These are phyloP conservation scores for Naganishia kalamii DNA, from an alignment of 768 basidiomycete genomes.

Conservation along the genomic window DNA sequence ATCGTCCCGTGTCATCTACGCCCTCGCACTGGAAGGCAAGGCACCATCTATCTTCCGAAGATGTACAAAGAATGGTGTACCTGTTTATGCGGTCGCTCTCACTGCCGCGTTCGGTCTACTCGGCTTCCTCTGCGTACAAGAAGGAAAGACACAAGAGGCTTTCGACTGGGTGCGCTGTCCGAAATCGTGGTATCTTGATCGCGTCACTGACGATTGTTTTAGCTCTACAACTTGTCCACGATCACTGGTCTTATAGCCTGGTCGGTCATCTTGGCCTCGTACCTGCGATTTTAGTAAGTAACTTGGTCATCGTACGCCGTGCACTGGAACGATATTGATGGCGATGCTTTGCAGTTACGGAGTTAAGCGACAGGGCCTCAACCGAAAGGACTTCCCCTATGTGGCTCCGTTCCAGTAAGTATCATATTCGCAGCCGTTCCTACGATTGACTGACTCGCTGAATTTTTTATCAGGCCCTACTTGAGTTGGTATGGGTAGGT, in stretches of 20 bases:
- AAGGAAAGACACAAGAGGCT: constrained; percentile 16
- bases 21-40: constrained; percentile 52
- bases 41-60: constrained; percentile 47
- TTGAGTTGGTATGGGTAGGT: constrained; percentile 18
- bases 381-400: constrained; percentile 44
- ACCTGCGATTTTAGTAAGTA: constrained; percentile 20
- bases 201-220: constrained; percentile 19
- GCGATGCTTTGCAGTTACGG: constrained; percentile 29
- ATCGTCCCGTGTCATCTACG: constrained; percentile 53
- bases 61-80: constrained; percentile 44
- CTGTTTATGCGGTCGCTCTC: constrained; percentile 27
- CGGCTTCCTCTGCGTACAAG: constrained; percentile 22
- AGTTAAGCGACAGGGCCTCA: constrained; percentile 43
- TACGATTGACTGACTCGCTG: constrained; percentile 27
- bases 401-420: constrained; percentile 43
- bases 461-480: constrained; percentile 2
- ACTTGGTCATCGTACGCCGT: not conserved
- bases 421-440: constrained; percentile 30
- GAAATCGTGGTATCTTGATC: constrained; percentile 27
- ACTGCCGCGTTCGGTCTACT: constrained; percentile 27
- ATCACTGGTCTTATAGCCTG: constrained; percentile 47
- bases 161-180: constrained; percentile 24
- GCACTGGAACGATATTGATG: not conserved
- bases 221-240: constrained; percentile 41
- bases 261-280: constrained; percentile 28